Evolutionary conservation across 2,329 filamentous ascomycete genomes (phyloP).

Genomic region (Pseudohalonectria lignicola): DNA sequence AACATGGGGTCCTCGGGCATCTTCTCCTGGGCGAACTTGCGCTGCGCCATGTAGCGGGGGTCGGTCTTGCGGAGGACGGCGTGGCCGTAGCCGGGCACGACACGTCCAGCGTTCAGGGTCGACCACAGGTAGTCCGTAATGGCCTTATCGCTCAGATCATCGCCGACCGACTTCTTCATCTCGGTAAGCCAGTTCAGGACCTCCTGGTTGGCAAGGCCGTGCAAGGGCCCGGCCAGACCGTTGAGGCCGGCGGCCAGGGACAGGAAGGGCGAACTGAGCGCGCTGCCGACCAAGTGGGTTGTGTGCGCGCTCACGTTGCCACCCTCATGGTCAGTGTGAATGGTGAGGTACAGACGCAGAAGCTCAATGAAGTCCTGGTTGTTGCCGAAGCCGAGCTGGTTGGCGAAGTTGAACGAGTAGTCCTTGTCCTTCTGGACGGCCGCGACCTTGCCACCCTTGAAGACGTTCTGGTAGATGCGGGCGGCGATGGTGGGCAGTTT

Average conservation of each 20-base stretch:
- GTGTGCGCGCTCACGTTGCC: slow-evolving; percentile 98
- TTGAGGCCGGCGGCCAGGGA: slow-evolving; percentile 94
- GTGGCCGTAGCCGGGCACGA: slow-evolving; percentile 97
- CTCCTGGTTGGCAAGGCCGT: slow-evolving; percentile 99
- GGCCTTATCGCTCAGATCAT: slow-evolving; percentile 89
- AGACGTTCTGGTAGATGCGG: slow-evolving; percentile 99
- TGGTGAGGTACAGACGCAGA: slow-evolving; percentile 97
- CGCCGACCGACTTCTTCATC: slow-evolving; percentile 94
- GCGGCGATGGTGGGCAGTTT: slow-evolving; percentile 97
- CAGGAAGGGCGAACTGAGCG: slow-evolving; percentile 94
- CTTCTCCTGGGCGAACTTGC: slow-evolving; percentile 88
- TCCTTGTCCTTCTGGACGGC: slow-evolving; percentile 98
- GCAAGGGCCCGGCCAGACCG: slow-evolving; percentile 93
- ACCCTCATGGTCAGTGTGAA: slow-evolving; percentile 99
- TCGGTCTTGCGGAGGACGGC: slow-evolving; percentile 99
- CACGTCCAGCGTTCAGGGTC: slow-evolving; percentile 88
- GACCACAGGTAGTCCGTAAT: slow-evolving; percentile 99
- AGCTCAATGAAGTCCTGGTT: slow-evolving; percentile 98
- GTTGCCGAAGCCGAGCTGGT: slow-evolving; percentile 92
- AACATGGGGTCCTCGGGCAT: slow-evolving; percentile 98
- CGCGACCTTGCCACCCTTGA: slow-evolving; percentile 99
- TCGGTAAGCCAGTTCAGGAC: slow-evolving; percentile 97
- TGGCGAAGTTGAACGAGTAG: slow-evolving; percentile 98
- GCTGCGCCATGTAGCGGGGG: slow-evolving; percentile 96
- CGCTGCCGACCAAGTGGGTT: slow-evolving; percentile 93